Conservation (phyloP, 1,284 basidiomycete species). For the Takashimella tepidaria region DNA sequence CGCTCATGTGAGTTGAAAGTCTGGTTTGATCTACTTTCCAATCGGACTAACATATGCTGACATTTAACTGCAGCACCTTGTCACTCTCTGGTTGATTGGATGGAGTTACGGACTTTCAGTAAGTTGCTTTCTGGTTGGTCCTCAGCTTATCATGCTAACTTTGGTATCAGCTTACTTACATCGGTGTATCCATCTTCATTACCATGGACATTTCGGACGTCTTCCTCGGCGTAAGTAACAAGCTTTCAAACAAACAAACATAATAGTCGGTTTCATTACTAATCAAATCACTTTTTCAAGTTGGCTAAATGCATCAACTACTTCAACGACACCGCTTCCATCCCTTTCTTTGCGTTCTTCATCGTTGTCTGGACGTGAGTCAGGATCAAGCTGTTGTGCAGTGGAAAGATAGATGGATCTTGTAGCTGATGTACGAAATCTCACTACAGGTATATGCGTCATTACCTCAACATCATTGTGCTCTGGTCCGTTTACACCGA, state of each 20-base stretch:
- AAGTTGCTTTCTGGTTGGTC: constrained; percentile 8
- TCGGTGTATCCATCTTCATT: constrained; percentile 87
- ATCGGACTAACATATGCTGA: constrained; percentile 5
- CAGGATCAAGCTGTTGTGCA: neutral
- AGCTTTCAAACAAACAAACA: too few species aligned
- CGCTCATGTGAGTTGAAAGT: constrained; percentile 49
- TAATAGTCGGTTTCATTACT: constrained; percentile 1
- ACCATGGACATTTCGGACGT: constrained; percentile 96
- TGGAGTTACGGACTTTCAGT: constrained; percentile 83
- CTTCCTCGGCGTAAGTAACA: constrained; percentile 73
- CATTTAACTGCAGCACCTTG: constrained; percentile 63
- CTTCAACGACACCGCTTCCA: constrained; percentile 63
- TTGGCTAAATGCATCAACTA: constrained; percentile 84
- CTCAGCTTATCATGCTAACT: constrained; percentile 10
- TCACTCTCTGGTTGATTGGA: constrained; percentile 92
- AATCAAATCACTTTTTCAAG: constrained; percentile 47
- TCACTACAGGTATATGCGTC: constrained; percentile 77
- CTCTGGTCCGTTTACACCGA: constrained; percentile 82
- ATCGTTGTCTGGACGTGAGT: constrained; percentile 76
- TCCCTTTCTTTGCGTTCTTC: constrained; percentile 64
- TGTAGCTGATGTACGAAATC: neutral
- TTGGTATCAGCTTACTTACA: constrained; percentile 58
- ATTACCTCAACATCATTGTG: constrained; percentile 84
- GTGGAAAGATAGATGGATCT: too few species aligned
- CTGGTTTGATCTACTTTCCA: neutral